Base-by-base conservation (phyloP, 1,139 yeast species). In the Geotrichum candidum region DNA sequence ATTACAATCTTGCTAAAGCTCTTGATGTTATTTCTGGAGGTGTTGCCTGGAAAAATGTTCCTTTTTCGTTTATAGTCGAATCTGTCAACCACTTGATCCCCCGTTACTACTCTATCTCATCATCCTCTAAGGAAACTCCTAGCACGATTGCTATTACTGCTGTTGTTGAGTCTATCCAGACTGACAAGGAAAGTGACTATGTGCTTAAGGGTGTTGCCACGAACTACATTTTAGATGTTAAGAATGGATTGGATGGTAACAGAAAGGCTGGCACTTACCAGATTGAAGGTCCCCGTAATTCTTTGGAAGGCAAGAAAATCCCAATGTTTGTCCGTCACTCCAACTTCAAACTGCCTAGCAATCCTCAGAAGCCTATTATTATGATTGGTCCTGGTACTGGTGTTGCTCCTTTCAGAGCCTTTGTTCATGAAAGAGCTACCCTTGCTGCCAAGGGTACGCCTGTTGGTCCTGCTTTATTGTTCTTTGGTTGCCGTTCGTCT, bases 301-400 rank as follows among this genome's bases (percentile, higher is more conserved):
- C 51, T 15, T 54, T 59, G 5, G 63, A 54, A 22, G 78, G 79
- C 51, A 80, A 72, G 75, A 88, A 86, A 72, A 80, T 92, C 61
- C 98, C 98, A 13, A 87, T 94, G 55, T 97, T 91, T 74, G 88
- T 94, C 56, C 88, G 99, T 77, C 90, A 95, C 76, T 91, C 98
- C 9, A 89, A 95, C 62, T 94, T 94, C 79, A 92, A 90, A 79
- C 81, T 94, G 66, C 99, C 99, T n/a, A 80, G 91, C 18, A 90
- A 90, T 72, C 87, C 96, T 38, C 75, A 83, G 18, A 85, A 87
- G 55, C 97, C 99, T 9, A 82, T 94, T 46, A 90, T 94, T 69
- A 84, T 92, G 87, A 82, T 94, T 72, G 99, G 99, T 50, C 98
- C 99, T 57, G 99, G 99, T 67, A 94, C 99, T 7, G 99, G 99